These are phyloP conservation scores for Ustilago bromivora DNA, from an alignment of 1,284 basidiomycete genomes.

Conservation along the genomic window DNA sequence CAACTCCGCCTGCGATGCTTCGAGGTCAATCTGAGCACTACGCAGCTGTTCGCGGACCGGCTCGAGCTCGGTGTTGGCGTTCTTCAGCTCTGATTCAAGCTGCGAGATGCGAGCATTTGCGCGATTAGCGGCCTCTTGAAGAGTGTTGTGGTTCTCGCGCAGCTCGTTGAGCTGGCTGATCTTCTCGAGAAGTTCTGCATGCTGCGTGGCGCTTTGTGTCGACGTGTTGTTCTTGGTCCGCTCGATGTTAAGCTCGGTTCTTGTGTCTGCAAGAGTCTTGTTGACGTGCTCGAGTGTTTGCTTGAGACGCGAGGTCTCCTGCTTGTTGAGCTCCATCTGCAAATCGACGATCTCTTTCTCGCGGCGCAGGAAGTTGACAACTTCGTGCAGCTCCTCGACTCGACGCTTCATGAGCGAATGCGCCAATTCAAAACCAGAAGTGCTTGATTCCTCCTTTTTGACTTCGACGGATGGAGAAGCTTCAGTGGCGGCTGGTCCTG, in stretches of 20 bases:
- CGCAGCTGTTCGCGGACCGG: conserved; percentile 81
- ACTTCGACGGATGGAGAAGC: conserved; percentile 7
- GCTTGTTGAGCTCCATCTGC: conserved; percentile 85
- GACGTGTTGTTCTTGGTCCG: conserved; percentile 40
- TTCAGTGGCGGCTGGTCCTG: conserved; percentile 1
- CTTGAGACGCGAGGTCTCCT: conserved; percentile 82
- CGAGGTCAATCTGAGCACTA: conserved; percentile 79
- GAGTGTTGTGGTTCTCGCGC: conserved; percentile 86
- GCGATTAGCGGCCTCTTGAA: conserved; percentile 81
- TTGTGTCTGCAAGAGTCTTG: conserved; percentile 78
- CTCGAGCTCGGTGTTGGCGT: conserved; percentile 76
- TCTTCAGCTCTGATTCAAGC: conserved; percentile 72
- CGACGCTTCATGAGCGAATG: conserved; percentile 45
- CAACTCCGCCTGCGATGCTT: conserved; percentile 79
- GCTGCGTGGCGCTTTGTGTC: conserved; percentile 78
- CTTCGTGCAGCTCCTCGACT: conserved; percentile 75
- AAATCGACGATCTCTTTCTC: conserved; percentile 92
- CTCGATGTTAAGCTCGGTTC: conserved; percentile 69
- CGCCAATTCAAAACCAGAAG: conserved; percentile 32
- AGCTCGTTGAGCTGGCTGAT: conserved; percentile 88
- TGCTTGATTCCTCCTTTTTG: conserved; percentile 25
- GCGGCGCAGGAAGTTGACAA: conserved; percentile 84
- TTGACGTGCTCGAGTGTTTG: conserved; percentile 80
- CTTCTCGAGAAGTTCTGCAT: conserved; percentile 84
- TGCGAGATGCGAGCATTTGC: conserved; percentile 73